Conservation (phyloP, 108 stramenopile species). For the Cyclotella baltica region DNA sequence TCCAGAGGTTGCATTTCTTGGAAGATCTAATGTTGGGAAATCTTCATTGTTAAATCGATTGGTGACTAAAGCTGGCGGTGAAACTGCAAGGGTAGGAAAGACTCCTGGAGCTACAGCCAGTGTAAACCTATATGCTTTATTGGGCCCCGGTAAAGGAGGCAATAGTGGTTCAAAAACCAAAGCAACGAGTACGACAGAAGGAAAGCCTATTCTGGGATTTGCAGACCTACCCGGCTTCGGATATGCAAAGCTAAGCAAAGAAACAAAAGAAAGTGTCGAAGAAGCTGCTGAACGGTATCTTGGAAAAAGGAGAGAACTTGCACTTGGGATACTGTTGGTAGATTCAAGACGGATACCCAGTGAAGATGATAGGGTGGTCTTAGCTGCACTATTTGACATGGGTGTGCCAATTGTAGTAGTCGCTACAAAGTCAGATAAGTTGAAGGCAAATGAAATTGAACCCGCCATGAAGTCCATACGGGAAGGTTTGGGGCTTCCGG, state of each 20-base stretch:
- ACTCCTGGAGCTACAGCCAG: conserved; percentile 87
- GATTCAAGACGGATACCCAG: conserved; percentile 87
- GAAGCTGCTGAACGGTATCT: conserved; percentile 87
- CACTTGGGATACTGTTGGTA: conserved; percentile 87
- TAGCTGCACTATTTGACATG: conserved; percentile 88
- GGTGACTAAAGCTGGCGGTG: conserved; percentile 46
- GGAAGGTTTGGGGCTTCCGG: conserved; percentile 74
- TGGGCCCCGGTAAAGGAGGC: conserved; percentile 40
- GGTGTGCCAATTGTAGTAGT: conserved; percentile 87
- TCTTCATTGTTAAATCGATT: conserved; percentile 79
- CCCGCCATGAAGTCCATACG: conserved; percentile 59
- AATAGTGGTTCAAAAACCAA: conserved; percentile 16
- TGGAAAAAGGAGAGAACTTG: conserved; percentile 81
- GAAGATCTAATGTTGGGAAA: conserved; percentile 95
- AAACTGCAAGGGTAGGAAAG: conserved; percentile 82
- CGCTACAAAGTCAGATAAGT: conserved; percentile 92
- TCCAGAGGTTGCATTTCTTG: conserved; percentile 91
- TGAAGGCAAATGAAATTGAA: conserved; percentile 59
- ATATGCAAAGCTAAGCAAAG: conserved; percentile 92
- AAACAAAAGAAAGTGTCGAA: conserved; percentile 81
- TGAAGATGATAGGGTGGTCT: conserved; percentile 82
- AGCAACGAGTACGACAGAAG: conserved; percentile 29
- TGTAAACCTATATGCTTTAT: conserved; percentile 80
- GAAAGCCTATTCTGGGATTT: conserved; percentile 72
- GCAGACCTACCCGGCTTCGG: conserved; percentile 96